Base-by-base conservation (phyloP, 495 filamentous ascomycete species). In the Amphirosellinia nigrospora region DNA sequence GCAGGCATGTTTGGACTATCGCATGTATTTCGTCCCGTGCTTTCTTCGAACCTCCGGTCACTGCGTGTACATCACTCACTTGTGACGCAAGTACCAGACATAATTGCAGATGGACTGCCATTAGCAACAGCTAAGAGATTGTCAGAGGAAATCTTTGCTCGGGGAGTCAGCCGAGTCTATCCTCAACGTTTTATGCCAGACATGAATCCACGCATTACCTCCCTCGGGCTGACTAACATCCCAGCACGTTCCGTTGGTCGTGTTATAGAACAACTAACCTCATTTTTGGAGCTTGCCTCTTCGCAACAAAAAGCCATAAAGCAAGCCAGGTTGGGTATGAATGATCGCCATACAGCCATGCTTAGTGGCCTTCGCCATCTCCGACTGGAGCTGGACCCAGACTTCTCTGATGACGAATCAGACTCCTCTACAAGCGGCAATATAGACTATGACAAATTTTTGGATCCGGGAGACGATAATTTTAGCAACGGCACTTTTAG, bases 11-110 rank as follows among this genome's bases (percentile, higher is more conserved):
- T 80, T 16, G 78, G 79, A n/a, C 64, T 72, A 8, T 73, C 80
- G 2, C 80, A 84, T 58, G 53, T 83, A 32, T 83, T 85, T 56
- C 82, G 84, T 1, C 81, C 84, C 19, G 76, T 84, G 0, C 73
- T 81, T 66, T 83, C 81, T 11, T 77, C 80, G 1, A 82, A 82
- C 70, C 73, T 86, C 19, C 80, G 82, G 28, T 78, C 75, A 10
- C 71, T 86, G 7, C 77, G 83, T 15, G 74, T 83, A 16, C 84
- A 86, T 59, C 84, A 86, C 63, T 86, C 84, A 0, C 74, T 86
- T 5, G 82, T 85, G 4, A 86, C 84, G 0, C 78, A 82, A 21
- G 74, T 84, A 5, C 78, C 77, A 9, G 71, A 79, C 0, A 53
- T 86, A 0, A 66, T 72, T 6, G 68, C 71, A 0, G 65, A 71